Base-by-base conservation (phyloP, 352 stramenopile genomes). In the Phytophthora quininea region DNA sequence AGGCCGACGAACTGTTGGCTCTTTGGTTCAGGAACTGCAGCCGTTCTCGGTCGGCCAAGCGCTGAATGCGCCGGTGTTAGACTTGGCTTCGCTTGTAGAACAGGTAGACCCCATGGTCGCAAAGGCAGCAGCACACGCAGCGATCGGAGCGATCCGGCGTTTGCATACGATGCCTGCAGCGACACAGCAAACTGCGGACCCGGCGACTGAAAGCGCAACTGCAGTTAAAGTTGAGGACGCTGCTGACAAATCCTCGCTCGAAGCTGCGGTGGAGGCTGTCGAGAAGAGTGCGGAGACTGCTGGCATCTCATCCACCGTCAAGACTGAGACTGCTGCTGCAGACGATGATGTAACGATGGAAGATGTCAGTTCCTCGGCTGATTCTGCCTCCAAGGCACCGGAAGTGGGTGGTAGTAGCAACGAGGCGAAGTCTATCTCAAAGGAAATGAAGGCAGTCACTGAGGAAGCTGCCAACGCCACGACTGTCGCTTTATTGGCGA, bases 51-150 rank as follows among this genome's bases (percentile, higher is more conserved):
- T 77, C 56, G 84, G 78, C 1, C 62, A 79, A 29, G 77, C 69
- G 2, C 53, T 84, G 57, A 93, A 90, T 51, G 69, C 71, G 5
- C 71, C 83, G 11, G 76, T 92, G 32, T 8, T 89, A 11, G 76
- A 89, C 40, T 71, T 95, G 68, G 64, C 65, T 5, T 52, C 71
- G 32, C 77, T 93, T 1, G 70, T 95, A 3, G 67, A 78, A 9
- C 70, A 85, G 3, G 83, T 89, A 2, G 87, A 95, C 45, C 87
- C 87, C 32, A 58, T 89, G 12, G 81, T 95, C 5, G 85, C 82
- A 6, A 89, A 92, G 62, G 83, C 85, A 24, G 87, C 87, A 30
- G 80, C 85, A 0, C 69, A 74, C n/a, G 87, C 87, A 8, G 84
- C 84, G 2, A 84, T 95, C 52, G 63, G 66, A 6, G 82, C 86